phyloP scores from a whole-genome alignment of 2,329 filamentous ascomycete genomes.

The Diaporthe citri region DNA sequence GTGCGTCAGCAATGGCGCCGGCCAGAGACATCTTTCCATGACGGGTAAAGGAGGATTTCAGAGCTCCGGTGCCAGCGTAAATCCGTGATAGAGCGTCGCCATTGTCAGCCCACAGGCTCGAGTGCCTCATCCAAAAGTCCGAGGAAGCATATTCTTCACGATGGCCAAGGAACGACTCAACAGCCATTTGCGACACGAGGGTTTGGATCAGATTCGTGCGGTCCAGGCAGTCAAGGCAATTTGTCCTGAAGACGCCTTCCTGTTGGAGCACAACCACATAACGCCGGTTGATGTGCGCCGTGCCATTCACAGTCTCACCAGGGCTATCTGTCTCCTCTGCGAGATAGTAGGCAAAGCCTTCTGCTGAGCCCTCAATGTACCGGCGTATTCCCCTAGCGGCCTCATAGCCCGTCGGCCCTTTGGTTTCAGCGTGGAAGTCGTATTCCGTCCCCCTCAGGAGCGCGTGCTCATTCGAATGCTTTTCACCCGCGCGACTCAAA shows the following conservation, averaged over 20 bases:
- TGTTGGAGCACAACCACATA: slow-evolving; percentile 85
- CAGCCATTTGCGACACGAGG: slow-evolving; percentile 92
- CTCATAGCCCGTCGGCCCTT: slow-evolving; percentile 87
- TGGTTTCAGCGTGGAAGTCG: slow-evolving; percentile 96
- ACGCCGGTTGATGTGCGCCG: slow-evolving; percentile 53
- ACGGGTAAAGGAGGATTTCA: slow-evolving; percentile 95
- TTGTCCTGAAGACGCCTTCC: slow-evolving; percentile 95
- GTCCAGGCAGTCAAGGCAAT: slow-evolving; percentile 96
- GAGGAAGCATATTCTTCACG: slow-evolving; percentile 75
- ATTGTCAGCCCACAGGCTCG: slow-evolving; percentile 96
- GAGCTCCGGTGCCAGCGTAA: slow-evolving; percentile 93
- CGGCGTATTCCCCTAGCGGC: slow-evolving; percentile 86
- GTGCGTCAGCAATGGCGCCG: slow-evolving; percentile 92
- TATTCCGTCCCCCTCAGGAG: slow-evolving; percentile 88
- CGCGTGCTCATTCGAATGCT: slow-evolving; percentile 74
- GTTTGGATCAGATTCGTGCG: slow-evolving; percentile 97
- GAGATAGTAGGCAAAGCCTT: slow-evolving; percentile 93
- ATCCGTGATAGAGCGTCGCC: slow-evolving; percentile 94
- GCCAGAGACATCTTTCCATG: slow-evolving; percentile 96
- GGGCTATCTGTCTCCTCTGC: slow-evolving; percentile 73
- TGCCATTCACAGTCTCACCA: slow-evolving; percentile 59
- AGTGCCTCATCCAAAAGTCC: slow-evolving; percentile 94
- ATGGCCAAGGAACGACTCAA: slow-evolving; percentile 86
- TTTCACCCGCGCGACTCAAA: slow-evolving; percentile 71
- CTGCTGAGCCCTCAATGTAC: slow-evolving; percentile 82